Percentiles rank a stretch among this genome's conserved stretches.
Conservation (phyloP, 176 grass and related monocot genomes). For the Avena insularis region DNA sequence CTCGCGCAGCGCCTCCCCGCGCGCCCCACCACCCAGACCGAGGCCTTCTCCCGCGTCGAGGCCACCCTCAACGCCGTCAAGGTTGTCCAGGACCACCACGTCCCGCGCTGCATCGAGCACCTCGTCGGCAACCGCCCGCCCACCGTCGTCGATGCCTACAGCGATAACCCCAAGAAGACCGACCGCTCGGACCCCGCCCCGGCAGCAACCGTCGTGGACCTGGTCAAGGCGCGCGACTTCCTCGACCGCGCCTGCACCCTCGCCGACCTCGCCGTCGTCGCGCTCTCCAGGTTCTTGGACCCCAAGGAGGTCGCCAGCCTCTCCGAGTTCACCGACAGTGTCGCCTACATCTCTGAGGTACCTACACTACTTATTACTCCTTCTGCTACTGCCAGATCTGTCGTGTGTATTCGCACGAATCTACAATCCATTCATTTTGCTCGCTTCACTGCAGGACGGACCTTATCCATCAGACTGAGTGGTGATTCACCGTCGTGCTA, state of each 20-base stretch:
- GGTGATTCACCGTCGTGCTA: too few relatives aligned
- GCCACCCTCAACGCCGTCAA: background rate
- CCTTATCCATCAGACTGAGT: too few relatives aligned
- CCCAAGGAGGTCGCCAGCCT: conserved; percentile 1
- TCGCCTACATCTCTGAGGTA: background rate
- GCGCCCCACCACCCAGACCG: background rate
- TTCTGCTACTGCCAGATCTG: too few relatives aligned
- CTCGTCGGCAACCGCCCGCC: background rate
- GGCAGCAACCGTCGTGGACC: background rate
- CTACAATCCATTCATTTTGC: too few relatives aligned
- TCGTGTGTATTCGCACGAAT: too few relatives aligned
- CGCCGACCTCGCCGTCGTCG: background rate
- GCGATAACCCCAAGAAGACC: background rate
- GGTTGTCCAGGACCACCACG: background rate
- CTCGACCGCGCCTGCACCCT: background rate
- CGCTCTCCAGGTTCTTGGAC: background rate
- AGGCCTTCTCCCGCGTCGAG: conserved; percentile 2
- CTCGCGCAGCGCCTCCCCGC: too few relatives aligned
- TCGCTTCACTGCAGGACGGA: too few relatives aligned
- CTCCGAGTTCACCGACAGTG: background rate
- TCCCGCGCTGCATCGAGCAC: background rate
- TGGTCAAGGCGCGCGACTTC: background rate
- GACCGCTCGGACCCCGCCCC: background rate
- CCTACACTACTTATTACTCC: too few relatives aligned
- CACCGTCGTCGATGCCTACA: background rate